Conservation (phyloP, 2,329 filamentous ascomycete species). For the Claviceps paspali region DNA sequence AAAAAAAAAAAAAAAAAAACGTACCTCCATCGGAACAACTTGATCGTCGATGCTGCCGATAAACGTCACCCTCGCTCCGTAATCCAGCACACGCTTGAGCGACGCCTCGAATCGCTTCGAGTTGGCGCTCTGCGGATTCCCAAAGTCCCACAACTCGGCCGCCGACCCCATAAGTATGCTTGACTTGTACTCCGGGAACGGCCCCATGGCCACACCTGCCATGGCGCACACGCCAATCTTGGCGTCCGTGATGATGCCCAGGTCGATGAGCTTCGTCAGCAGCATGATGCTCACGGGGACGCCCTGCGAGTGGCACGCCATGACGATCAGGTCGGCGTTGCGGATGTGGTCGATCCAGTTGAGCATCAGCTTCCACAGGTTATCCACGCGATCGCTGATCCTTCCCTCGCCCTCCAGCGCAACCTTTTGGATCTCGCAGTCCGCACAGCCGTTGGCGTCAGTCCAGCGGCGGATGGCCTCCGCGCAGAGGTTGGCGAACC, state of each 20-base stretch:
- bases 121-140: constrained; percentile 63
- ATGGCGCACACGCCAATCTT: constrained; percentile 76
- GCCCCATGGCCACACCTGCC: constrained; percentile 86
- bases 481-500: constrained; percentile 78
- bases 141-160: constrained; percentile 92
- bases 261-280: constrained; percentile 78
- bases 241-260: constrained; percentile 64
- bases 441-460: constrained; percentile 52
- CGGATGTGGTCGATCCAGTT: constrained; percentile 91
- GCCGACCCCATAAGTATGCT: constrained; percentile 79
- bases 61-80: constrained; percentile 73
- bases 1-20: too few relatives aligned
- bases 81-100: constrained; percentile 56
- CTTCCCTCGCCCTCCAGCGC: constrained; percentile 90
- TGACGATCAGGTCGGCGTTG: constrained; percentile 71
- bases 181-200: constrained; percentile 83
- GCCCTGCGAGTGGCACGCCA: constrained; percentile 93
- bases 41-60: constrained; percentile 95
- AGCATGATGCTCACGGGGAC: constrained; percentile 90
- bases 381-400: constrained; percentile 76
- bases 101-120: constrained; percentile 68
- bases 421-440: constrained; percentile 80
- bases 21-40: constrained; percentile 70
- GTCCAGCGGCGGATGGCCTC: constrained; percentile 75
- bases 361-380: constrained; percentile 83